Percentiles rank a stretch among this genome's conserved stretches.
These are phyloP conservation scores for Zostera marina DNA, from an alignment of 116 monocot genomes.

Conservation along the genomic window DNA sequence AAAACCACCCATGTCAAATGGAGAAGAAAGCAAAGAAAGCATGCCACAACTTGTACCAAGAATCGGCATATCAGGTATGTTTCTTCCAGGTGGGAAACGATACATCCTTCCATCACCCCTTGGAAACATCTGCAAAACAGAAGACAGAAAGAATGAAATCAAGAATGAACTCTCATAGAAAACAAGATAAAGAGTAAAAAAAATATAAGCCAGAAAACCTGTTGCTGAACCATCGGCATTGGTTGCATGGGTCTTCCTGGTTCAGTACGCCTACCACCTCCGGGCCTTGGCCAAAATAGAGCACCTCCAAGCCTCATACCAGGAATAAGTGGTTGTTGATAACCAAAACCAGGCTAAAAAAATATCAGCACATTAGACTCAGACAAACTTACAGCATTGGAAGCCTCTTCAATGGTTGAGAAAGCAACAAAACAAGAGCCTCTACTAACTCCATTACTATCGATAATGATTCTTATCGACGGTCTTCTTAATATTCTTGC, in stretches of 20 bases:
- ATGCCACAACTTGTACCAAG: conserved; percentile 35
- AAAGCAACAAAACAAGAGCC: conserved; percentile 98
- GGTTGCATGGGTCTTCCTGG: conserved; percentile 50
- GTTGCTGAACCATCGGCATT: conserved; percentile 50
- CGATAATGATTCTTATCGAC: conserved; percentile 54
- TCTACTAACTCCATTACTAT: conserved; percentile 68
- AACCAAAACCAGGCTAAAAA: conserved; percentile 65
- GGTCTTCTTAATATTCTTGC: conserved; percentile 37
- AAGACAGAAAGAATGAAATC: not conserved
- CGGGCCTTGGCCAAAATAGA: conserved; percentile 54
- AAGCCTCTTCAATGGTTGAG: conserved; percentile 61
- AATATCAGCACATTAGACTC: not conserved
- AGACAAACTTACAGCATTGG: conserved; percentile 45
- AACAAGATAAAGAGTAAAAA: not conserved
- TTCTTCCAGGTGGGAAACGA: conserved; percentile 43
- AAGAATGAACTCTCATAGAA: no score
- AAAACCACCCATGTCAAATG: conserved; percentile 46
- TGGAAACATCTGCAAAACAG: conserved; percentile 40
- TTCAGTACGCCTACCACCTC: conserved; percentile 52
- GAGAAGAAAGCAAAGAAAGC: conserved; percentile 33
- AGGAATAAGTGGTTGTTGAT: conserved; percentile 65
- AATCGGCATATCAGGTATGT: conserved; percentile 36
- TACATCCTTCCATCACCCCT: conserved; percentile 52
- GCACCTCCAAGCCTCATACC: conserved; percentile 68
- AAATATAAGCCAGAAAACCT: conserved; percentile 18